Evolutionary conservation across 495 filamentous ascomycete species (phyloP), one percentile per base, ranked within the genome.

Genomic region (Penicillium atrosanguineum): DNA sequence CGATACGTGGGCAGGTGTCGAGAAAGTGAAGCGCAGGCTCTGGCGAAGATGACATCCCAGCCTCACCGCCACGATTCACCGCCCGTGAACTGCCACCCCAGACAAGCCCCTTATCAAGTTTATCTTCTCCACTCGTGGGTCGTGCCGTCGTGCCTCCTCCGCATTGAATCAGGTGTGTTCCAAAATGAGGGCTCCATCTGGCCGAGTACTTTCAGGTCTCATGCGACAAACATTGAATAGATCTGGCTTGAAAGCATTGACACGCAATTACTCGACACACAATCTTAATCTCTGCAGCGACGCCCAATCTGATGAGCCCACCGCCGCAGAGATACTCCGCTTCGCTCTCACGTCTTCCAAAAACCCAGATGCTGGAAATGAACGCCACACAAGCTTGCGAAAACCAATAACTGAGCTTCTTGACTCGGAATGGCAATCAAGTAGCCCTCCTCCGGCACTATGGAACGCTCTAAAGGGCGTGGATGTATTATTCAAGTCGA

Each of bases 281-380:
- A 21, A 52, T 8, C 6, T 29, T 21, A 48, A 50, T 23, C 23
- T 44, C 48, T 44, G 34, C 7, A 11, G 20, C 21, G 50, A 48
- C 19, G 37, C 44, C 45, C 46, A 42, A 23, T 44, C 44, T n/a
- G 42, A 11, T 19, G 48, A 61, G 52, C 63, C 65, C 29, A 56
- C 65, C 12, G 61, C 68, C 15, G 65, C 68, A 16, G 57, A 71
- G 23, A 19, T 71, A 43, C 55, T 74, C 20, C 67, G 70, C 41
- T 69, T 64, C 41, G 57, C 60, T 15, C 39, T 76, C 19, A 69
- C 50, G 6, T 64, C 56, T 8, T 63, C 44, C 21, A 50, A 43
- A 19, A 53, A 47, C 39, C 44, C 53, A 21, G 18, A 18, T 20
- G 43, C 48, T 4, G 23, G 55, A 29, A 18, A 16, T 3, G 15